Percentiles rank a stretch among this genome's conserved stretches.
These are phyloP conservation scores for Talaromyces stipitatus DNA, from an alignment of 495 filamentous ascomycete genomes.

Conservation along the genomic window DNA sequence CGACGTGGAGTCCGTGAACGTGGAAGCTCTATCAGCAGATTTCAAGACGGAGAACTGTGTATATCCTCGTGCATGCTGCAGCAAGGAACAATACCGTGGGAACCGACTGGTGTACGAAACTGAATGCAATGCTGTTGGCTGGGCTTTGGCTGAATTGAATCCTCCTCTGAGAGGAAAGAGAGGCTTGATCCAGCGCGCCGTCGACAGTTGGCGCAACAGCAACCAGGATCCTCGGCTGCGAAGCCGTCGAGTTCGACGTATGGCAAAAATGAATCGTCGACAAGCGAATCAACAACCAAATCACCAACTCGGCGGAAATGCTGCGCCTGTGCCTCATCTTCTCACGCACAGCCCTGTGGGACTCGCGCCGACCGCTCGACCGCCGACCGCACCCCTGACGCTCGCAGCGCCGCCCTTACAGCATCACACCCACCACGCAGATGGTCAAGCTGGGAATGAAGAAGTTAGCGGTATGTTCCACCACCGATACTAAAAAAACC, in stretches of 20 bases:
- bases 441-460: slow-evolving; percentile 65
- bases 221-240: slow-evolving; percentile 89
- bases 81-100: slow-evolving; percentile 90
- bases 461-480: slow-evolving; percentile 95
- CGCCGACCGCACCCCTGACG: slow-evolving; percentile 49
- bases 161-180: slow-evolving; percentile 84
- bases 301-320: slow-evolving; percentile 48
- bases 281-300: slow-evolving; percentile 39
- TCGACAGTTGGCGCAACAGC: slow-evolving; percentile 98
- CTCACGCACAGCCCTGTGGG: slow-evolving; percentile 40
- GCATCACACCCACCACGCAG: slow-evolving; percentile 63
- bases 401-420: slow-evolving; percentile 64
- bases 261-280: slow-evolving; percentile 90
- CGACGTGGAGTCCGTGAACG: slow-evolving; percentile 93
- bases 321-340: slow-evolving; percentile 23
- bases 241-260: slow-evolving; percentile 82
- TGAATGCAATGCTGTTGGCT: slow-evolving; percentile 96
- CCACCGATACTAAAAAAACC: slow-evolving; percentile 45
- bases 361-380: slow-evolving; percentile 35
- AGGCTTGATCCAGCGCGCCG: slow-evolving; percentile 90
- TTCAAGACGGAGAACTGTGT: slow-evolving; percentile 99
- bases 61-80: slow-evolving; percentile 89
- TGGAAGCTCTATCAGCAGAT: slow-evolving; percentile 72
- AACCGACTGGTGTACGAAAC: slow-evolving; percentile 95
- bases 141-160: slow-evolving; percentile 91